Evolutionary conservation across 1,284 basidiomycete species (phyloP).

Genomic region (Apiotrichum akiyoshidainum): DNA sequence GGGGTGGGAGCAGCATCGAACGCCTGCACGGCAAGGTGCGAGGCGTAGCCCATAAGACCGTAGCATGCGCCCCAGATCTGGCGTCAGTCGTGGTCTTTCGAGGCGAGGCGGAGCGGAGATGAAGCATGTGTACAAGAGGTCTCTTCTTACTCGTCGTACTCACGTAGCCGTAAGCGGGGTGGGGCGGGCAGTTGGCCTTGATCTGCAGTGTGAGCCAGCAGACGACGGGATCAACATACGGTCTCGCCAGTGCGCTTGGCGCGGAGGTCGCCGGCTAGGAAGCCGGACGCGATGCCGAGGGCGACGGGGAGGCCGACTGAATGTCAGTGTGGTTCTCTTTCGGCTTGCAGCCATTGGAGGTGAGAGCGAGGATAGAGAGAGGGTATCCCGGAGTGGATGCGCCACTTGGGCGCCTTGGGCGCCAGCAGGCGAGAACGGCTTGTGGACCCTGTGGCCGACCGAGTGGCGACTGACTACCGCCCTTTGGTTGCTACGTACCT

Average conservation of each 20-base stretch:
- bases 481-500: constrained; percentile 32
- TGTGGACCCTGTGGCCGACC: not conserved
- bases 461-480: too few relatives aligned
- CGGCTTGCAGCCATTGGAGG: not conserved
- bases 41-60: constrained; percentile 68
- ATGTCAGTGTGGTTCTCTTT: not conserved
- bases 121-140: not conserved
- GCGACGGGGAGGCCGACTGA: constrained; percentile 61
- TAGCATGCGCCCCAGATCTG: constrained; percentile 37
- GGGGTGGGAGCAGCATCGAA: constrained; percentile 57
- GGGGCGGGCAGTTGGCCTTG: constrained; percentile 10
- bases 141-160: not conserved
- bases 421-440: too few relatives aligned
- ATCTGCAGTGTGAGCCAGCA: not conserved
- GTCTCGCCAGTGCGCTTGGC: constrained; percentile 8
- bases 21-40: constrained; percentile 62
- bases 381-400: too few relatives aligned
- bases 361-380: too few relatives aligned
- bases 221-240: not conserved
- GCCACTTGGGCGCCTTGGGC: too few relatives aligned
- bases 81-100: not conserved
- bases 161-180: constrained; percentile 15
- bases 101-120: not conserved
- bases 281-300: constrained; percentile 59
- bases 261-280: constrained; percentile 43